phyloP scores from a whole-genome alignment of 2,329 filamentous ascomycete species.

The Botrytis cinerea region DNA sequence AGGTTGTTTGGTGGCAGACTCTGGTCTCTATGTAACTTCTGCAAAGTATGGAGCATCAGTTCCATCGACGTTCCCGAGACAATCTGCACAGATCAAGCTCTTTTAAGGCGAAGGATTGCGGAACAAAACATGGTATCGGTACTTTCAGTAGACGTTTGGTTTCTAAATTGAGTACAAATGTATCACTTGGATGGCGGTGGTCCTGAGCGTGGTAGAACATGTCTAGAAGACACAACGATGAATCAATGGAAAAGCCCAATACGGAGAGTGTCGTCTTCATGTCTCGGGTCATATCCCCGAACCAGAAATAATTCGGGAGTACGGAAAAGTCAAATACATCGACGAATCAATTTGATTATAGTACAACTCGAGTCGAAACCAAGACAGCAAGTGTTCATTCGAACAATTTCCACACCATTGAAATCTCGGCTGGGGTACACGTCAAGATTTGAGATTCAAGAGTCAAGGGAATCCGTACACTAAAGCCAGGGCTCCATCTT shows the following conservation, averaged over 20 bases:
- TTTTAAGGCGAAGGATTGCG: neutral
- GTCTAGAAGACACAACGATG: neutral
- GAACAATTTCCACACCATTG: neutral
- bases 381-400: conserved; percentile 6
- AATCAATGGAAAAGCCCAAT: neutral
- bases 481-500: neutral
- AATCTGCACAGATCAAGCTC: neutral
- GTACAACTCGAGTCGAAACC: neutral
- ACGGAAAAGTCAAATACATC: conserved; percentile 9
- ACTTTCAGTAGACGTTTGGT: neutral
- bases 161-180: neutral
- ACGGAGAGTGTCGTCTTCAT: neutral
- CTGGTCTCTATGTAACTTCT: neutral
- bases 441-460: neutral
- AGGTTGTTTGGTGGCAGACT: neutral
- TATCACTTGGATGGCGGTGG: neutral
- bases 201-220: neutral
- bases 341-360: neutral
- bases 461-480: neutral
- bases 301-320: conserved; percentile 1
- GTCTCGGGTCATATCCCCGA: conserved; percentile 2
- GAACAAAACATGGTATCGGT: conserved; percentile 7
- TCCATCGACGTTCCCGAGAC: conserved; percentile 11
- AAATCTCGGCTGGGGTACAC: conserved; percentile 4
- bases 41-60: neutral